Percentiles rank a stretch among this genome's conserved stretches.
These are phyloP conservation scores for Rehmannia glutinosa DNA, from an alignment of 257 asterid genomes.

Conservation along the genomic window DNA sequence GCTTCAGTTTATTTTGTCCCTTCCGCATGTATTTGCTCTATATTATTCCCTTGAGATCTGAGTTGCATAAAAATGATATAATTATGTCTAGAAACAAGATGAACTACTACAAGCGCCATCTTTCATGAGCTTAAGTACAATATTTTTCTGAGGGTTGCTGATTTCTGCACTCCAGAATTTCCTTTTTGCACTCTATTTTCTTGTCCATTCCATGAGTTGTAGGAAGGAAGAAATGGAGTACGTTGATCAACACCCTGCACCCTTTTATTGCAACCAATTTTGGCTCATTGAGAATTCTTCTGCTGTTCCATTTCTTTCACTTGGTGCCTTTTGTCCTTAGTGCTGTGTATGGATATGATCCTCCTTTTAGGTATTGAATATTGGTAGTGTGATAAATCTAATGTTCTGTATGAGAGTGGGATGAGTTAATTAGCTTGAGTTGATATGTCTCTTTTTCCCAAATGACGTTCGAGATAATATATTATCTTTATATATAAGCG, in stretches of 20 bases:
- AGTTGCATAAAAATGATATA: slow-evolving; percentile 5
- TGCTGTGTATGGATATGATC: neutral
- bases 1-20: slow-evolving; percentile 20
- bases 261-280: too few relatives aligned
- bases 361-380: neutral
- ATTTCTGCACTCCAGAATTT: too few relatives aligned
- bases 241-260: too few relatives aligned
- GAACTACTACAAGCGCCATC: slow-evolving; percentile 8
- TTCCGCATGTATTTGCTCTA: slow-evolving; percentile 5
- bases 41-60: slow-evolving; percentile 4
- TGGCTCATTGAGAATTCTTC: neutral
- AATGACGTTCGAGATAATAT: neutral
- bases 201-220: neutral
- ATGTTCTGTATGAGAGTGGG: neutral
- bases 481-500: neutral
- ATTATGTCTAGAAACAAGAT: neutral
- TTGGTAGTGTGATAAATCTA: too few relatives aligned
- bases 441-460: neutral
- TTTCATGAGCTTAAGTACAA: too few relatives aligned
- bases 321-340: neutral
- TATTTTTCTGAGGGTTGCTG: too few relatives aligned
- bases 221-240: neutral
- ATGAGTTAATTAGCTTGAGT: neutral
- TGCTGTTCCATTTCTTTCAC: neutral
- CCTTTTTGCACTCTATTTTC: neutral